A percentile compares a stretch with the other conserved stretches of the same genome.
Evolutionary conservation across 1,284 basidiomycete genomes (phyloP).

Genomic region (Ustilago lituana): DNA sequence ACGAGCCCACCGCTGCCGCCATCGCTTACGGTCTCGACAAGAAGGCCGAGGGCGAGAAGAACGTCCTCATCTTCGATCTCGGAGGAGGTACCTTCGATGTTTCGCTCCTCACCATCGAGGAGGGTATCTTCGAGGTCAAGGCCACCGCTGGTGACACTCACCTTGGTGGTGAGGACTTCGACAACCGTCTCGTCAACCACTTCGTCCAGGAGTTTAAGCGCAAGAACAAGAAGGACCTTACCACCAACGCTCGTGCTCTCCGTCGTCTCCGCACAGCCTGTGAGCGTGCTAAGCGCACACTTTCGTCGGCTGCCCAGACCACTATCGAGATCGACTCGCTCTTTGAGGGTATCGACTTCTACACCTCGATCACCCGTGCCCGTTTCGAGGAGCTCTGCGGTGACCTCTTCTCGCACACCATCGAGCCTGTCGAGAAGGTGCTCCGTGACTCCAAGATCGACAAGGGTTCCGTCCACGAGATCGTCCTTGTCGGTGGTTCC

Average conservation of each 20-base stretch:
- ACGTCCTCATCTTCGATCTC: slow-evolving; percentile 96
- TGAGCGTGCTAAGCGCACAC: slow-evolving; percentile 98
- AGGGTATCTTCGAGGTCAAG: slow-evolving; percentile 99
- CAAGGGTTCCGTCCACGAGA: slow-evolving; percentile 88
- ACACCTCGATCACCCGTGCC: slow-evolving; percentile 96
- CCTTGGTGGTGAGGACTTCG: slow-evolving; percentile 98
- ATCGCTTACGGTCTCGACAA: slow-evolving; percentile 92
- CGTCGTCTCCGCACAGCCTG: slow-evolving; percentile 97
- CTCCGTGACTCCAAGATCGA: slow-evolving; percentile 98
- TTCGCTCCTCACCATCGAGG: slow-evolving; percentile 94
- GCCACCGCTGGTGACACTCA: slow-evolving; percentile 99
- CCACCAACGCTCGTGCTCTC: slow-evolving; percentile 90
- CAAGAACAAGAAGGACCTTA: slow-evolving; percentile 97
- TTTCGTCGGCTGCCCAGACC: slow-evolving; percentile 95
- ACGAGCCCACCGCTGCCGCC: slow-evolving; percentile 93
- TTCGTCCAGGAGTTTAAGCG: slow-evolving; percentile 98
- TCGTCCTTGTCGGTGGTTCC: slow-evolving; percentile 96
- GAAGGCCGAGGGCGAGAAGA: slow-evolving; percentile 85
- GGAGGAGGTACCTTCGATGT: slow-evolving; percentile 99
- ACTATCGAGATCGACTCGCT: slow-evolving; percentile 98
- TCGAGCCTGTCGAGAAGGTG: slow-evolving; percentile 98
- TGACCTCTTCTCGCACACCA: slow-evolving; percentile 94
- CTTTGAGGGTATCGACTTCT: slow-evolving; percentile 97
- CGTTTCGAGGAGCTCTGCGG: slow-evolving; percentile 98
- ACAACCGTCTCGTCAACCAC: slow-evolving; percentile 95